Evolutionary conservation across 345 rosid genomes (phyloP), one percentile per base, ranked within the genome.

Genomic region (Boechera stricta): DNA sequence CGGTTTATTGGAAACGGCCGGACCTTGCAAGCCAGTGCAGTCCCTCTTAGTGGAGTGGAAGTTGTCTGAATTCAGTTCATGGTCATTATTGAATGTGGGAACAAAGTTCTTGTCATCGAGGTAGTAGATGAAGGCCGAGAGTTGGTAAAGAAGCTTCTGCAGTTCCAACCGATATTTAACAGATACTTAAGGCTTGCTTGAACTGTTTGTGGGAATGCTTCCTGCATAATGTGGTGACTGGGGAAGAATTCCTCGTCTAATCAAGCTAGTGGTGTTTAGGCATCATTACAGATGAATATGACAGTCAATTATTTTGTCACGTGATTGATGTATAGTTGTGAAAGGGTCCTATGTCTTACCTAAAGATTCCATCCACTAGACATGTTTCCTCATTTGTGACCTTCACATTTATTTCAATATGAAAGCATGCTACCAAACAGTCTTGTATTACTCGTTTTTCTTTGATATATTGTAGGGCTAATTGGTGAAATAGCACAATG

Each of bases 1-100:
- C 80, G 96, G 83, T 89, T 95, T 82, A 57, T 88, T 75, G 87
- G 96, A 79, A 86, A 73, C 39, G 88, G 90, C 39, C 87, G 97
- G 80, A 88, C 96, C 33, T 81, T 91, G 85, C 98, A 86, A 85
- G 89, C 86, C 84, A 87, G 90, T 78, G 67, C 91, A 41, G 76
- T 82, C 77, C 91, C 98, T 36, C 79, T 83, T 42, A 88, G 72
- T 73, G 96, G 89, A 11, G 82, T 86, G 32, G 98, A 95, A 69
- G 75, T 92, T 42, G 88, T 85, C 49, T 91, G 79, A 83, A 29
- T 51, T 31, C 36, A 67, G 66, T 52, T 66, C 49, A 47, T 67
- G 52, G 29, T 74, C 5, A 1, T 45, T 16, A 48, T 57, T 58
- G 73, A 18, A 35, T 57, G n/a, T 52, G 49, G 33, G 44, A 33